Evolutionary conservation across 345 rosid species (phyloP), one percentile per base, ranked within the genome.

Genomic region (Citrus hindsii): DNA sequence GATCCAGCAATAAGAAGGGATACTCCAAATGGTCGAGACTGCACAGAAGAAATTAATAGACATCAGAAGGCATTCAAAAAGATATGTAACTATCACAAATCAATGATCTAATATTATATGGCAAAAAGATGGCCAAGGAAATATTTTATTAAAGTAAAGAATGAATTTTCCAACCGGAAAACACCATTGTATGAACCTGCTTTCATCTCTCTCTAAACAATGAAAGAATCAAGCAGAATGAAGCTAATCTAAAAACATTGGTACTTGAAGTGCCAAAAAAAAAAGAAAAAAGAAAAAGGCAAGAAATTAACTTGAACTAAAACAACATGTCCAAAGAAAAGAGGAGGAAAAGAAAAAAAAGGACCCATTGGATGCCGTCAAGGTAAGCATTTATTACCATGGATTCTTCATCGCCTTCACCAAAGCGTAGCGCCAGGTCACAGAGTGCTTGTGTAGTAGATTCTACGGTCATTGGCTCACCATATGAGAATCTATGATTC

Each of bases 371-470:
- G 32, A 48, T 70, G 21, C 1, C 13, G 10, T 51, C 33, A 38
- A 63, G 59, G 46, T 28, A 71, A 37, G 80, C 18, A 65, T 6
- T n/a, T 30, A 65, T 87, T 89, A 96, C 98, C 99, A 96, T 96
- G 66, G 99, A 92, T 74, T 96, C 99, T 84, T 96, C 98, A 32
- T 96, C 99, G 62, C 99, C 99, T 92, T 96, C 99, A 80, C 99
- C 99, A 83, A 94, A 94, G 62, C 99, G 86, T 74, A 96, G 84
- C 35, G 99, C 98, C 66, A 94, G 87, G 79, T 94, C 98, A 86
- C 99, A 96, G 67, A 96, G 90, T 21, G 99, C 98, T 84, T 96
- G 98, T 37, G 98, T 96, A 69, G 99, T 91, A 33, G 99, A 94
- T 83, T 96, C 99, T 9, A 94, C 97, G 8, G 94, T 92, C 98